Percentiles rank a stretch among this genome's conserved stretches.
Evolutionary conservation across 1,139 yeast genomes (phyloP).

Genomic region (Candida dubliniensis): DNA sequence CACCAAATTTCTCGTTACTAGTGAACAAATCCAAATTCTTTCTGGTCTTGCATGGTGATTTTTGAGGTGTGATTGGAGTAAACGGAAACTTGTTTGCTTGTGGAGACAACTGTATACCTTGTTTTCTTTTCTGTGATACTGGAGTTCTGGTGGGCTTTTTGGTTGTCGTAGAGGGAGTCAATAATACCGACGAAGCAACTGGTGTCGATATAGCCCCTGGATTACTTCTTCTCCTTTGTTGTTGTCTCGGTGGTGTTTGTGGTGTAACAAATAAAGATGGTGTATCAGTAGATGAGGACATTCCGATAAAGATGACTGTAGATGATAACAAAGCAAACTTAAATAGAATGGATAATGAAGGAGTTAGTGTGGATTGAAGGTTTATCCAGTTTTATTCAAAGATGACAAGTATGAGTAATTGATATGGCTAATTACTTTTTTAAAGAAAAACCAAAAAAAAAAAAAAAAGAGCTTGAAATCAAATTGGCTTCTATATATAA

Average conservation of each 20-base stretch:
- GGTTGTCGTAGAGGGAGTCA: slow-evolving; percentile 10
- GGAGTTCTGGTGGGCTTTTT: slow-evolving; percentile 6
- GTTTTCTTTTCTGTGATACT: slow-evolving; percentile 2
- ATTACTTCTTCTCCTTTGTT: neutral
- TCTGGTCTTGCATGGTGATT: slow-evolving; percentile 22
- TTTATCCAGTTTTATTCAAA: too few relatives aligned
- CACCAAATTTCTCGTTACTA: slow-evolving; percentile 22
- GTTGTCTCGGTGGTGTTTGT: slow-evolving; percentile 10
- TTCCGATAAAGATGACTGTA: neutral
- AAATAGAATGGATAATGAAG: too few relatives aligned
- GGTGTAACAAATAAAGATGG: slow-evolving; percentile 8
- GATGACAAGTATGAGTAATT: too few relatives aligned
- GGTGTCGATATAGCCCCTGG: slow-evolving; percentile 6
- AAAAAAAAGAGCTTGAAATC: too few relatives aligned
- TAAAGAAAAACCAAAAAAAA: too few relatives aligned
- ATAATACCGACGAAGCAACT: slow-evolving; percentile 4
- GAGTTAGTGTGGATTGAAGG: too few relatives aligned
- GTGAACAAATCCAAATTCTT: slow-evolving; percentile 6
- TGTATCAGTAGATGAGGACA: slow-evolving; percentile 2
- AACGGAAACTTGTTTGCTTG: slow-evolving; percentile 19
- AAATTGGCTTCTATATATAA: too few relatives aligned
- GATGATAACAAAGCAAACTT: too few relatives aligned
- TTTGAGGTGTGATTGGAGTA: slow-evolving; percentile 43
- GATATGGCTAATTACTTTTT: too few relatives aligned
- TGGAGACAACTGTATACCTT: neutral